Base-by-base conservation (phyloP, 169 alveolate genomes). In the Plasmodium malariae region DNA sequence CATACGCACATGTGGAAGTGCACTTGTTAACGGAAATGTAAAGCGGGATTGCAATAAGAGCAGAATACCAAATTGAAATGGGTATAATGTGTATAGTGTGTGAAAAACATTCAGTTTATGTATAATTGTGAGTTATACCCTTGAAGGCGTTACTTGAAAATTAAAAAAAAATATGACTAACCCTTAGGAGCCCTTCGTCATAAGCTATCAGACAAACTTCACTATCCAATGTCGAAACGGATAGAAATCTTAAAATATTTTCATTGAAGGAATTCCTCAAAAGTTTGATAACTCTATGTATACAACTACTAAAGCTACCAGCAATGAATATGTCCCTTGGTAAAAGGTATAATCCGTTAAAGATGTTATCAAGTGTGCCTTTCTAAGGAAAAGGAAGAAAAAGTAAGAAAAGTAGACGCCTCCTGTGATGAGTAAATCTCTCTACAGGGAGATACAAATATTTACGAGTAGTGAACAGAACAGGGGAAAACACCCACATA, bases 121-220 rank as follows among this genome's bases (percentile, higher is more conserved):
- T n/a, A n/a, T n/a, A n/a, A n/a, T n/a, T n/a, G n/a, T n/a, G n/a
- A n/a, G n/a, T n/a, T n/a, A n/a, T n/a, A n/a, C n/a, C n/a, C n/a
- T n/a, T n/a, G n/a, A n/a, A n/a, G n/a, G n/a, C n/a, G n/a, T n/a
- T n/a, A n/a, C n/a, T 11, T 37, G 19, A 68, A 68, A 45, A n/a
- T n/a, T n/a, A n/a, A n/a, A n/a, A n/a, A n/a, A 36, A 57, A 57
- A 74, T 54, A 28, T 4, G 9, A 9, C 48, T 69, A 19, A 85
- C 92, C 67, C 69, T 85, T 34, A 85, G 43, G 1, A 85, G 74
- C 1, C 92, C 92, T 45, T 85, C 92, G 67, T 85, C 92, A 48
- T 85, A 85, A 6, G 92, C 87, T 34, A 85, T 85, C 34, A 85
- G 19, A 32, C 92, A 85, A 32, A 36, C 69, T 69, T 85, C 74